Percentiles rank a stretch among this genome's conserved stretches.
phyloP scores from a whole-genome alignment of 495 filamentous ascomycete genomes.

The Tuber melanosporum region DNA sequence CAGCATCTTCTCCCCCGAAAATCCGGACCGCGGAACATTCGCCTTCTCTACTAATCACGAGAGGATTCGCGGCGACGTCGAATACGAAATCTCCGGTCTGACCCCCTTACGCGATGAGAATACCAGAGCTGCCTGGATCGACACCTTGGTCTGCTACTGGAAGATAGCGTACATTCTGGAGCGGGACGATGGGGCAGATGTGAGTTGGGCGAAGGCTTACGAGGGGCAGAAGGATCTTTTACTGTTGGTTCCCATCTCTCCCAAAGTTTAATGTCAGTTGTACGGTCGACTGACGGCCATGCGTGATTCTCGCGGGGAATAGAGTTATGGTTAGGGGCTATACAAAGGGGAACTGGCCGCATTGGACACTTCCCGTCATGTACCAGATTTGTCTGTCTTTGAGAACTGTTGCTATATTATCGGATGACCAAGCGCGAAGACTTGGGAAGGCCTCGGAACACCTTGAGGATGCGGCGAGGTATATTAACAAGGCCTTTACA shows the following conservation, averaged over 20 bases:
- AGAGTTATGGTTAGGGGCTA: slow-evolving; percentile 48
- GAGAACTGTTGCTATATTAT: slow-evolving; percentile 77
- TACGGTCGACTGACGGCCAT: slow-evolving; percentile 51
- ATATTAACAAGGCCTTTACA: slow-evolving; percentile 82
- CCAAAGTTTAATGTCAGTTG: slow-evolving; percentile 56
- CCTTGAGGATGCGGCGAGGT: slow-evolving; percentile 79
- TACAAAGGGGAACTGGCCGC: slow-evolving; percentile 58
- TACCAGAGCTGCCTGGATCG: slow-evolving; percentile 57
- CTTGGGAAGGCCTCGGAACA: slow-evolving; percentile 49
- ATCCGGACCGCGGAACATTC: slow-evolving; percentile 46
- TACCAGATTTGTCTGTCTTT: slow-evolving; percentile 79
- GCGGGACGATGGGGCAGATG: slow-evolving; percentile 45
- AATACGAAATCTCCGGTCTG: slow-evolving; percentile 51
- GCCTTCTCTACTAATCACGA: slow-evolving; percentile 55
- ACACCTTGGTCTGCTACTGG: slow-evolving; percentile 79
- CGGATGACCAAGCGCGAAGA: slow-evolving; percentile 57
- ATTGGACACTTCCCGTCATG: slow-evolving; percentile 84
- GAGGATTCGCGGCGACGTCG: slow-evolving; percentile 57
- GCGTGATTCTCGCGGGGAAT: slow-evolving; percentile 8
- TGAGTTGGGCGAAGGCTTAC: slow-evolving; percentile 64
- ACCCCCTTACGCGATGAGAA: slow-evolving; percentile 28
- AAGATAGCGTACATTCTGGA: slow-evolving; percentile 65
- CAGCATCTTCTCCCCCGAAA: slow-evolving; percentile 27
- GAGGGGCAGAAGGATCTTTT: slow-evolving; percentile 77
- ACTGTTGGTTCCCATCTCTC: slow-evolving; percentile 58